Percentiles rank a stretch among this genome's conserved stretches.
These are phyloP conservation scores for Naganishia vaughanmartiniae DNA, from an alignment of 768 basidiomycete species.

Conservation along the genomic window DNA sequence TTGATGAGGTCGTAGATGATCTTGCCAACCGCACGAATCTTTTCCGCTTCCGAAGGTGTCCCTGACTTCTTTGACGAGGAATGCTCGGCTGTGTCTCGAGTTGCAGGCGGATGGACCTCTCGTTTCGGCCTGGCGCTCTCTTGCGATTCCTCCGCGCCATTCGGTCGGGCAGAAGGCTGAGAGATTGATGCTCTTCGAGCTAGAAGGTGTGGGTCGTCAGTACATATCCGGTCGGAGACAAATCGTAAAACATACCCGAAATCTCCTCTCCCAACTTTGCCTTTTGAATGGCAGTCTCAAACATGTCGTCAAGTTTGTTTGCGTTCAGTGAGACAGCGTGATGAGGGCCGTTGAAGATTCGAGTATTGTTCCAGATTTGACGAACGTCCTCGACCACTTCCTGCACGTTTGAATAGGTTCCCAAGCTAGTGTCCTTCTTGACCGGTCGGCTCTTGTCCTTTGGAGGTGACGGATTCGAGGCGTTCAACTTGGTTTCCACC, in stretches of 20 bases:
- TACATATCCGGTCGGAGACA: neutral
- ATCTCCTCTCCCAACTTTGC: slow-evolving; percentile 73
- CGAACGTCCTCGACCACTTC: slow-evolving; percentile 83
- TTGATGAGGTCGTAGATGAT: slow-evolving; percentile 67
- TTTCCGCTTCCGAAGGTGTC: slow-evolving; percentile 58
- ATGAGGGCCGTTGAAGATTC: slow-evolving; percentile 89
- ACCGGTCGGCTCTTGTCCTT: slow-evolving; percentile 46
- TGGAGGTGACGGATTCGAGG: slow-evolving; percentile 67
- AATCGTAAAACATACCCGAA: slow-evolving; percentile 37
- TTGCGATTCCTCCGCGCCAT: slow-evolving; percentile 51
- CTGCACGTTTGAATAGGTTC: slow-evolving; percentile 64
- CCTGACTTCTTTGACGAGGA: slow-evolving; percentile 59
- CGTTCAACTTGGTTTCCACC: slow-evolving; percentile 77
- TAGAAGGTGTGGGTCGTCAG: slow-evolving; percentile 2
- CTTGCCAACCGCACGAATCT: slow-evolving; percentile 71
- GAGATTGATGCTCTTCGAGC: slow-evolving; percentile 73
- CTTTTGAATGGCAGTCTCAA: slow-evolving; percentile 83
- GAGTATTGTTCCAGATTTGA: slow-evolving; percentile 80
- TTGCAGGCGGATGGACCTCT: slow-evolving; percentile 92
- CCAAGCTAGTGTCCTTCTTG: slow-evolving; percentile 43
- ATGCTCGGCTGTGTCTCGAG: slow-evolving; percentile 77
- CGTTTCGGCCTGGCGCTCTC: slow-evolving; percentile 76
- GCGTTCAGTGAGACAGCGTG: slow-evolving; percentile 77
- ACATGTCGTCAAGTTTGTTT: slow-evolving; percentile 73
- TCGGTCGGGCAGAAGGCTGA: slow-evolving; percentile 68